Conservation (phyloP, 495 filamentous ascomycete species). For the Neurospora terricola region DNA sequence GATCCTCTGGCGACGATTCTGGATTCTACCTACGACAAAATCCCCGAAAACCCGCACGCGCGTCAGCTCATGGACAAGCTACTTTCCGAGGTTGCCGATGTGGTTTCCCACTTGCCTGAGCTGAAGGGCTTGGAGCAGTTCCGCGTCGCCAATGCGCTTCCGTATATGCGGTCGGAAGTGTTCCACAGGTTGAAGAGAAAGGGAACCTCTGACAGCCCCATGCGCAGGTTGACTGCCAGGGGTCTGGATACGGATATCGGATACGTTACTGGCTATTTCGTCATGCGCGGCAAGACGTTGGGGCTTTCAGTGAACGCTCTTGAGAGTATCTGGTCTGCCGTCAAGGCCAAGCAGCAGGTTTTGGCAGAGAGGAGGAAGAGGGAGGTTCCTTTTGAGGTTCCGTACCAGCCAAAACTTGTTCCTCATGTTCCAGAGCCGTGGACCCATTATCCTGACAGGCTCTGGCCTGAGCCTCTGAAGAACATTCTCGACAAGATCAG, state of each 20-base stretch:
- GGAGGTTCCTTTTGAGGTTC: conserved; percentile 18
- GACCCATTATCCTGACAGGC: not conserved
- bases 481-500: not conserved
- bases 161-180: conserved; percentile 19
- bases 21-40: conserved; percentile 59
- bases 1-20: conserved; percentile 68
- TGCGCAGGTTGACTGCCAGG: conserved; percentile 49
- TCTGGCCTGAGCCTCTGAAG: not conserved
- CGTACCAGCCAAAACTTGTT: not conserved
- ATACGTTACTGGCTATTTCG: conserved; percentile 75
- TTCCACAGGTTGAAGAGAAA: conserved; percentile 32
- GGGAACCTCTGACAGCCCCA: conserved; percentile 45
- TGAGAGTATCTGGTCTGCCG: conserved; percentile 18
- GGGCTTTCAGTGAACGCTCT: conserved; percentile 58
- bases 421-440: not conserved
- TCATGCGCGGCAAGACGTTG: conserved; percentile 55
- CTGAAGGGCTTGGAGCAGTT: conserved; percentile 50
- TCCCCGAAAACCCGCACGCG: conserved; percentile 52
- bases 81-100: conserved; percentile 35
- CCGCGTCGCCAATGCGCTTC: conserved; percentile 38
- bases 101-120: conserved; percentile 44
- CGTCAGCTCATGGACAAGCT: conserved; percentile 58
- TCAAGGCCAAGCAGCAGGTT: conserved; percentile 25
- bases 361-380: conserved; percentile 7
- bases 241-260: conserved; percentile 61